Percentiles rank a stretch among this genome's conserved stretches.
Conservation (phyloP, 495 filamentous ascomycete species). For the Delitschia confertaspora region DNA sequence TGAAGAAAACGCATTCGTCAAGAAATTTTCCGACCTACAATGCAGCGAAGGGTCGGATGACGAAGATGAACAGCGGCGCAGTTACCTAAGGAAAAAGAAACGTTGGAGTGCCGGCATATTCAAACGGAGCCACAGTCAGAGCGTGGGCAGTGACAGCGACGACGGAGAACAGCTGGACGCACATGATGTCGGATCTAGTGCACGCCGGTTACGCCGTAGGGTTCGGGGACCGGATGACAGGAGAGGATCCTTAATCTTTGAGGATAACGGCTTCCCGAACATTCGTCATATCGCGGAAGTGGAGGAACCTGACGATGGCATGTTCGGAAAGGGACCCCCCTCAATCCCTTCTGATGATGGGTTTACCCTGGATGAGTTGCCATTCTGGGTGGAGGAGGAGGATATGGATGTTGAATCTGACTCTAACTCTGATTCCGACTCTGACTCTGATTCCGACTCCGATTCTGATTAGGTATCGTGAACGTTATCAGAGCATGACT, state of each 20-base stretch:
- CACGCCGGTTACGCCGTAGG: conserved; percentile 29
- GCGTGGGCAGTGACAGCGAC: conserved; percentile 31
- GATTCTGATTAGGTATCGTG: no score
- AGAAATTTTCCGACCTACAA: conserved; percentile 17
- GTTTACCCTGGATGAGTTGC: conserved; percentile 28
- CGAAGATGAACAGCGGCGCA: conserved; percentile 23
- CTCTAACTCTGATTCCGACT: no score
- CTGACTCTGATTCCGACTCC: no score
- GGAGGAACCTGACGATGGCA: conserved; percentile 24
- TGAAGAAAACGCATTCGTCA: conserved; percentile 18
- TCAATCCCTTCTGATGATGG: conserved; percentile 29
- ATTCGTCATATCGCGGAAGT: conserved; percentile 25
- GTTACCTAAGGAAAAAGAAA: conserved; percentile 28
- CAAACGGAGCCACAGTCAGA: conserved; percentile 32
- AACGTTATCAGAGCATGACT: no score
- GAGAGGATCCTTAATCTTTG: conserved; percentile 26
- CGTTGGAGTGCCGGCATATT: conserved; percentile 31
- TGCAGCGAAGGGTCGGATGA: conserved; percentile 19
- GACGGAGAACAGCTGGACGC: conserved; percentile 25
- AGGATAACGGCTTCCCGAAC: conserved; percentile 24
- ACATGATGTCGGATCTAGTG: conserved; percentile 26
- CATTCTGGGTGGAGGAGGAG: conserved; percentile 28
- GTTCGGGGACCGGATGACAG: conserved; percentile 27
- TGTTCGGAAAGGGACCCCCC: conserved; percentile 19
- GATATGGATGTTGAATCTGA: conserved; percentile 28